Base-by-base conservation (phyloP, 257 asterid species). In the Nemophila menziesii region DNA sequence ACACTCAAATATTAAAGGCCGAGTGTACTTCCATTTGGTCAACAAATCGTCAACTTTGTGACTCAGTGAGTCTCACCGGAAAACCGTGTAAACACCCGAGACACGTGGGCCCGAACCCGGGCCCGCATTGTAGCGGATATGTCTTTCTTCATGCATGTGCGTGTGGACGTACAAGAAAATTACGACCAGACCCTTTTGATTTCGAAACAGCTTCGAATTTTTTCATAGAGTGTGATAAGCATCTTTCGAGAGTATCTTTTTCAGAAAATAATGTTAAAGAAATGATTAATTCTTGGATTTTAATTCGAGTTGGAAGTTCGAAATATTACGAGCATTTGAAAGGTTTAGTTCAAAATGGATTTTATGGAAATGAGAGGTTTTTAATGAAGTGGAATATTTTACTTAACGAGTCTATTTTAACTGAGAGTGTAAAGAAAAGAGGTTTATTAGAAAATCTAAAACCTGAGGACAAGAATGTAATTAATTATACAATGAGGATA, bases 131-230 rank as follows among this genome's bases (percentile, higher is more conserved):
- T 33, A 85, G 99, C 63, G 96, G 96, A 57, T 79, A 57, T 51
- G 81, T 76, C 18, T 90, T 85, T 71, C 94, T 90, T 62, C 96
- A 90, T 66, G 94, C 94, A n/a, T 90, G 99, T 76, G 92, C 86
- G 14, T 90, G 99, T 69, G 96, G 99, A 22, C 99, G 99, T 46
- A 74, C 94, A n/a, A 79, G 96, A 62, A 78, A 62, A 54, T 65
- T 77, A 34, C 69, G 76, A 43, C 67, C 86, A 15, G 99, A 90
- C 60, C 99, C 99, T 33, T 90, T 85, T 60, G 92, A 90, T 72
- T 79, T 66, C 56, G 89, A 79, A 61, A 50, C 86, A 22, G 94
- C 99, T 24, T 65, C 54, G 44, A 72, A 54, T 61, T 44, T 33
- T 51, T 80, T 79, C 61, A 68, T 79, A 41, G 94, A 85, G 27